Conservation (phyloP, 2,329 filamentous ascomycete genomes). For the Stemphylium vesicarium region DNA sequence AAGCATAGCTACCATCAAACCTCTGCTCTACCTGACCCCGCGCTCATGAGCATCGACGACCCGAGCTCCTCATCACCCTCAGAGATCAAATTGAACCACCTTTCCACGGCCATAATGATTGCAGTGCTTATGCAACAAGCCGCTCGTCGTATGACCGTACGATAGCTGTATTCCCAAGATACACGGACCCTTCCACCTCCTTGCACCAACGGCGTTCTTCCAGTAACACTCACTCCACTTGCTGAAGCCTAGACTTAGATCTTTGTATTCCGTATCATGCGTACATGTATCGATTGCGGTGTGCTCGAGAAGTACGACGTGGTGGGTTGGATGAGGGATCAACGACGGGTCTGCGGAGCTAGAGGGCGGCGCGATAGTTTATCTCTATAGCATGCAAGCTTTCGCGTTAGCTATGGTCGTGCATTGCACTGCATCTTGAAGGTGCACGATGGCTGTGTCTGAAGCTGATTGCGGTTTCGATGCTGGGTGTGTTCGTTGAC, state of each 20-base stretch:
- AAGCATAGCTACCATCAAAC: constrained; percentile 15
- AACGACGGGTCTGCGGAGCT: too few relatives aligned
- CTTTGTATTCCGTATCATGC: constrained; percentile 22
- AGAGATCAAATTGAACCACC: constrained; percentile 16
- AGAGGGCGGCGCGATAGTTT: constrained; percentile 14
- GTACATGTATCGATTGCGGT: not conserved
- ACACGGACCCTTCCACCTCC: constrained; percentile 23
- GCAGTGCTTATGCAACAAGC: constrained; percentile 19
- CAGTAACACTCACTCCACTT: constrained; percentile 16
- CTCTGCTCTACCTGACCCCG: constrained; percentile 16
- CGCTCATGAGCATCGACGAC: constrained; percentile 15
- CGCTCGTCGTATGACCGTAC: constrained; percentile 18
- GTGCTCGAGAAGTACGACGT: not conserved
- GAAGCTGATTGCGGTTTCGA: constrained; percentile 12
- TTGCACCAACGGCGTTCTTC: constrained; percentile 13
- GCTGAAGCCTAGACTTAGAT: constrained; percentile 23
- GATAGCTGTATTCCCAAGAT: constrained; percentile 22
- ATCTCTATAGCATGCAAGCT: constrained; percentile 17
- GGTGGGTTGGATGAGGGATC: too few relatives aligned
- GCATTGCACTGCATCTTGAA: constrained; percentile 16
- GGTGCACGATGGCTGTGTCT: constrained; percentile 15
- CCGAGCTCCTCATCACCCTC: constrained; percentile 14
- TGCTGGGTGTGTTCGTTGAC: constrained; percentile 14
- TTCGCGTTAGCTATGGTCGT: constrained; percentile 18
- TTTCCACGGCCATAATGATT: constrained; percentile 17